A percentile compares a stretch with the other conserved stretches of the same genome.
Conservation (phyloP, 2,329 filamentous ascomycete species). For the Phialophora expanda region DNA sequence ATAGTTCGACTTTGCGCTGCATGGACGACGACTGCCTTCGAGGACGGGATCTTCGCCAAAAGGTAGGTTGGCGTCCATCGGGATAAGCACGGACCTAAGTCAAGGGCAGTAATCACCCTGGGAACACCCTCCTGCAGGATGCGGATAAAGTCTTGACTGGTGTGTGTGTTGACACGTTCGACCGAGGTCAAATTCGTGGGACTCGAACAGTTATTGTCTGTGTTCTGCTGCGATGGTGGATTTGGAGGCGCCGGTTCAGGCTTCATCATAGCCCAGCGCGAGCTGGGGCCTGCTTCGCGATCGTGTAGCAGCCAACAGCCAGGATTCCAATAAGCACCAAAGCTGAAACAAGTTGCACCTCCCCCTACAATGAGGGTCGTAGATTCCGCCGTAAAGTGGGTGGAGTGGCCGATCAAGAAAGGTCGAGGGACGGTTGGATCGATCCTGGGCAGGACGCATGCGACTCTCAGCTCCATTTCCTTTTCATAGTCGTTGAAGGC, state of each 20-base stretch:
- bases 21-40: constrained; percentile 74
- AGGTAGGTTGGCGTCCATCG: constrained; percentile 75
- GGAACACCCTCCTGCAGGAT: constrained; percentile 66
- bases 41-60: constrained; percentile 62
- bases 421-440: constrained; percentile 58
- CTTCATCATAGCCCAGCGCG: constrained; percentile 45
- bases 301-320: constrained; percentile 59
- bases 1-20: constrained; percentile 69
- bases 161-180: constrained; percentile 21
- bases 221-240: constrained; percentile 4
- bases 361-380: constrained; percentile 72
- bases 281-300: constrained; percentile 37
- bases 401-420: constrained; percentile 72
- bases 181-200: constrained; percentile 11
- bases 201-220: too few species aligned
- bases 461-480: constrained; percentile 39
- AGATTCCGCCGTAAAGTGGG: constrained; percentile 54
- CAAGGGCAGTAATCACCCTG: constrained; percentile 66
- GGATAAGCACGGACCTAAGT: constrained; percentile 70
- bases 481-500: constrained; percentile 37
- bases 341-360: constrained; percentile 87
- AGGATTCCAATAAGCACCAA: constrained; percentile 83
- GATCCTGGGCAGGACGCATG: constrained; percentile 40
- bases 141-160: constrained; percentile 56
- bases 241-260: constrained; percentile 29